These are phyloP conservation scores for Phylloporus sp. DNA, from an alignment of 768 basidiomycete genomes.

Conservation along the genomic window DNA sequence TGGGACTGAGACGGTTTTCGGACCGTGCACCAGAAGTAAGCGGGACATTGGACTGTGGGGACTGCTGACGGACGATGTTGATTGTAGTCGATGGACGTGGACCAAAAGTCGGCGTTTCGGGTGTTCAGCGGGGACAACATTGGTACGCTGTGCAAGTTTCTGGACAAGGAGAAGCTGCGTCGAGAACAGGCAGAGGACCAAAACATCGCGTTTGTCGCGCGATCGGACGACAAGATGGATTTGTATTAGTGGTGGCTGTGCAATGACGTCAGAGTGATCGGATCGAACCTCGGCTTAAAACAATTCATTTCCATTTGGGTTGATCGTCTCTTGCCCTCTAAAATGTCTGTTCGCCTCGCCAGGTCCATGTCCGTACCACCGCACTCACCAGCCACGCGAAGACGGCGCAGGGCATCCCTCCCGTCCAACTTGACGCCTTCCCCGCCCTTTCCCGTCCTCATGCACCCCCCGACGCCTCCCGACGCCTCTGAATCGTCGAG, in stretches of 20 bases:
- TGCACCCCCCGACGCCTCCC: too few species aligned
- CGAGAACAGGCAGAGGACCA: constrained; percentile 52
- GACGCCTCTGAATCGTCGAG: too few species aligned
- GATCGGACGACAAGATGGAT: constrained; percentile 61
- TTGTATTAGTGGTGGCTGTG: constrained; percentile 39
- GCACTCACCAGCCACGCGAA: background rate
- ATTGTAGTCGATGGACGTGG: constrained; percentile 54
- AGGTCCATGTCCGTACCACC: background rate
- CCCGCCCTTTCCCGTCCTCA: constrained; percentile 3
- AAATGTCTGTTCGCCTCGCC: constrained; percentile 2
- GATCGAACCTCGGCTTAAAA: background rate
- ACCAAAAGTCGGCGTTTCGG: constrained; percentile 68
- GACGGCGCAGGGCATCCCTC: constrained; percentile 29
- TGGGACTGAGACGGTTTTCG: constrained; percentile 73
- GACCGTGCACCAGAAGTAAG: constrained; percentile 61
- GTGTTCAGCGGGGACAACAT: constrained; percentile 76
- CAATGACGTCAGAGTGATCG: background rate
- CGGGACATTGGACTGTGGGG: background rate
- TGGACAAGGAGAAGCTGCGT: constrained; percentile 65
- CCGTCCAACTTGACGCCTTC: constrained; percentile 27
- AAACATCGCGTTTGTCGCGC: constrained; percentile 54
- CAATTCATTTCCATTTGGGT: background rate
- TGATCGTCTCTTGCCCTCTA: background rate
- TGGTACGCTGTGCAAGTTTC: constrained; percentile 52
- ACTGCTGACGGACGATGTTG: constrained; percentile 4